Evolutionary conservation across 164 flowering plant genomes (phyloP).

Genomic region (Vitis labrusca): DNA sequence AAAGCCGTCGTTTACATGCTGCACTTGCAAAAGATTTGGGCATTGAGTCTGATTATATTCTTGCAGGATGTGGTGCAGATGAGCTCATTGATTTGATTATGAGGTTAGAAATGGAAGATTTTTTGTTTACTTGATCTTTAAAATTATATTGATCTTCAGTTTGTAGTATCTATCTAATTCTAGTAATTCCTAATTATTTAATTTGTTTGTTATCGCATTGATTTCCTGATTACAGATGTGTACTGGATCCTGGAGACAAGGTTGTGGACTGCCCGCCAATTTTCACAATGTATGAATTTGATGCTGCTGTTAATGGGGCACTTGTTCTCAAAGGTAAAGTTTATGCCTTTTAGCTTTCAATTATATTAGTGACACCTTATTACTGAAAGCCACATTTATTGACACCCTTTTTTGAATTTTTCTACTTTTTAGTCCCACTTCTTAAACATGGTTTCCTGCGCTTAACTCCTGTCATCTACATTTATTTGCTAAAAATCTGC

Average conservation of each 20-base stretch:
- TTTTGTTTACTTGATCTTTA: background rate
- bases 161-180: background rate
- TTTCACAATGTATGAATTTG: conserved; percentile 99
- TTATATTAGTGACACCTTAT: background rate
- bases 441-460: too few species aligned
- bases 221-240: conserved; percentile 63
- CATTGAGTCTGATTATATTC: conserved; percentile 82
- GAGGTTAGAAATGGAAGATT: conserved; percentile 50
- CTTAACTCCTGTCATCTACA: background rate
- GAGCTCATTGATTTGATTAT: conserved; percentile 96
- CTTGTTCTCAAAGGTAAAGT: conserved; percentile 71
- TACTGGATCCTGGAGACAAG: conserved; percentile 96
- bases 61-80: conserved; percentile 98
- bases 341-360: background rate
- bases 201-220: conserved; percentile 1
- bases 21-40: conserved; percentile 97
- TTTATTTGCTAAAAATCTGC: background rate
- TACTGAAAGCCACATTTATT: too few species aligned
- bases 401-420: background rate
- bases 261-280: conserved; percentile 99
- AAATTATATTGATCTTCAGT: background rate
- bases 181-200: background rate
- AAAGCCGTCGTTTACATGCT: conserved; percentile 79
- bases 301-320: conserved; percentile 97
- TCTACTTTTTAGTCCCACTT: background rate